phyloP scores from a whole-genome alignment of 2,329 filamentous ascomycete genomes.

The Thelonectria discophora region DNA sequence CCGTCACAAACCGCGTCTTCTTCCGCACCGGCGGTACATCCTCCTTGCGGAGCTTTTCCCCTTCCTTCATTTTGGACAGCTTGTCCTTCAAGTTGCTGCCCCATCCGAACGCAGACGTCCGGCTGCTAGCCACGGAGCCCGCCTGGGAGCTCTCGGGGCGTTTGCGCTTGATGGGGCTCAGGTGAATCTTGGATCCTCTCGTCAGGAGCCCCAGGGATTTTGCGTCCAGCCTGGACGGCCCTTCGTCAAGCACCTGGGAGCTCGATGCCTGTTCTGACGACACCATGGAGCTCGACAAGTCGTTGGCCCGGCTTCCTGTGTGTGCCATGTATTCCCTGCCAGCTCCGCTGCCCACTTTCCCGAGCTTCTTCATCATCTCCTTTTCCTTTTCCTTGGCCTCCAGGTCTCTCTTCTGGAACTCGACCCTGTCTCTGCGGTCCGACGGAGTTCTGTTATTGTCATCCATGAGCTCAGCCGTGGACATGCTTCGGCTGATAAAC shows the following conservation, averaged over 20 bases:
- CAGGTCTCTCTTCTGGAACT: slow-evolving; percentile 71
- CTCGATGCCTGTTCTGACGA: slow-evolving; percentile 32
- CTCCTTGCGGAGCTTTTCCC: slow-evolving; percentile 57
- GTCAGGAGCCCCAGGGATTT: slow-evolving; percentile 47
- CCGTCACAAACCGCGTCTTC: slow-evolving; percentile 83
- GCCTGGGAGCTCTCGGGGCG: slow-evolving; percentile 54
- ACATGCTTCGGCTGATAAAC: slow-evolving; percentile 61
- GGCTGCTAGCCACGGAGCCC: slow-evolving; percentile 41
- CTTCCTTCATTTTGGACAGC: slow-evolving; percentile 68
- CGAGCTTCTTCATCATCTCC: slow-evolving; percentile 74
- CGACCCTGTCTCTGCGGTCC: slow-evolving; percentile 69
- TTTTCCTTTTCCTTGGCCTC: slow-evolving; percentile 75
- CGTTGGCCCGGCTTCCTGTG: slow-evolving; percentile 35
- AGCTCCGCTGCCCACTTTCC: slow-evolving; percentile 69
- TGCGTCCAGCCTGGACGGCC: slow-evolving; percentile 53
- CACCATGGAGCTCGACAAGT: slow-evolving; percentile 21
- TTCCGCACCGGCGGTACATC: slow-evolving; percentile 63
- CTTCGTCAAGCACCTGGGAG: slow-evolving; percentile 37
- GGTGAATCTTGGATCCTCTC: slow-evolving; percentile 57
- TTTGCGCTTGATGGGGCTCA: slow-evolving; percentile 70
- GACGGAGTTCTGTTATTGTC: slow-evolving; percentile 66
- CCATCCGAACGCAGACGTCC: slow-evolving; percentile 61
- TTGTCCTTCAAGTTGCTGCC: slow-evolving; percentile 64
- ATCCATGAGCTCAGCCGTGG: slow-evolving; percentile 71
- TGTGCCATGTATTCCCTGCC: slow-evolving; percentile 75